Conservation (phyloP, 495 filamentous ascomycete species). For the Penicillium lividum region DNA sequence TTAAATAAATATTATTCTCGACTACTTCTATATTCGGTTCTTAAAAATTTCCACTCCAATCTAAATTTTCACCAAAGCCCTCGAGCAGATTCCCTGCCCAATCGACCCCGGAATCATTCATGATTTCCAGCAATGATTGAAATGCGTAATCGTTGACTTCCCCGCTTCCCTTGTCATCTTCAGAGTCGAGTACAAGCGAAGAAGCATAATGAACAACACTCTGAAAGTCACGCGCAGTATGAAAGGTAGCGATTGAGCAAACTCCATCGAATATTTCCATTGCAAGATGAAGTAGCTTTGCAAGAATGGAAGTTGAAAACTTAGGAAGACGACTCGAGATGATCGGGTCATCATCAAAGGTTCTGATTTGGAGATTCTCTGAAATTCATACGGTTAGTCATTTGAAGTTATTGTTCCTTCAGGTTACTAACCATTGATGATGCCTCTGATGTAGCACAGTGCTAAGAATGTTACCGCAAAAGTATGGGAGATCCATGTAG, state of each 20-base stretch:
- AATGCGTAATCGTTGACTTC: conserved; percentile 15
- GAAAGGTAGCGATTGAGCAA: conserved; percentile 14
- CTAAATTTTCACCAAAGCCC: conserved; percentile 3
- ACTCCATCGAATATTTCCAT: conserved; percentile 21
- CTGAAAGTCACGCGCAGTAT: conserved; percentile 23
- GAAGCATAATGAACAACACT: conserved; percentile 21
- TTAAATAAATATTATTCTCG: too few species aligned
- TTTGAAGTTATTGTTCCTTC: not conserved
- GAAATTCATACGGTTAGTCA: not conserved
- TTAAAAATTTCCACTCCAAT: conserved; percentile 1
- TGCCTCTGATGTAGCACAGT: conserved; percentile 21
- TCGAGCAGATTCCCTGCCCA: conserved; percentile 23
- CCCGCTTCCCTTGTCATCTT: not conserved
- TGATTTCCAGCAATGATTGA: conserved; percentile 20
- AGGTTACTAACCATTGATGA: conserved; percentile 14
- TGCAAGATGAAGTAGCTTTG: conserved; percentile 17
- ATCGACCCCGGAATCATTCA: conserved; percentile 24
- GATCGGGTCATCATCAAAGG: not conserved
- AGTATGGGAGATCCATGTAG: conserved; percentile 25
- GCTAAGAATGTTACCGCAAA: conserved; percentile 23
- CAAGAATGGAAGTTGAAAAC: conserved; percentile 12
- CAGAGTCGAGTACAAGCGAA: conserved; percentile 17
- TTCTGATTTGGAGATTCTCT: conserved; percentile 16
- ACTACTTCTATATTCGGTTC: too few species aligned
- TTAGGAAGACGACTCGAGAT: conserved; percentile 6